Base-by-base conservation (phyloP, 2,329 filamentous ascomycete species). In the Bipolaris zeicola region DNA sequence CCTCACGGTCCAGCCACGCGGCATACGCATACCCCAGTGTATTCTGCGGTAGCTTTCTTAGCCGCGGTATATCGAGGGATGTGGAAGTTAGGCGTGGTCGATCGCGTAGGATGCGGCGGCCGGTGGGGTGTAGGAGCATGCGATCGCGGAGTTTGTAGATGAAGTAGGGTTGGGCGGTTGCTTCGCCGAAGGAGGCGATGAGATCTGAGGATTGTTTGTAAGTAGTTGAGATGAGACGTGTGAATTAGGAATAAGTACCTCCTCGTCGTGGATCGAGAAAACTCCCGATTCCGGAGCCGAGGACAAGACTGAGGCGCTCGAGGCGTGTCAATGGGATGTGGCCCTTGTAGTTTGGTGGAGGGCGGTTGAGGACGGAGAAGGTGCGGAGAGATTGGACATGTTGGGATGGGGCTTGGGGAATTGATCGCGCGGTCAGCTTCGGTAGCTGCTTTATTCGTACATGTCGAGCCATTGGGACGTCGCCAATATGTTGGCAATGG, bases 101-200 rank as follows among this genome's bases (percentile, higher is more conserved):
- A 68, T 95, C 90, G 62, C 91, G 90, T 61, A 99, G 87, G 74
- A 99, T 97, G 47, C 92, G 89, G 1, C 95, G 90, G 54, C 95
- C 95, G 0, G 91, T 96, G 1, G 91, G 83, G 63, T 88, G 82
- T 26, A 86, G 80, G 52, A 99, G 90, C 95, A 99, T 99, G 61
- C 89, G 91, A 73, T 94, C 86, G 64, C 92, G 92, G 18, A 99
- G 90, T 54, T 91, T 90, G 78, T 91, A 87, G 77, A 97, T 93
- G 80, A 98, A 97, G 83, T 92, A 96, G 11, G 95, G 95, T 8
- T 93, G 92, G 20, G 93, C 92, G 3, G 95, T 98, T 26, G 93
- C 88, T 82, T 99, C 95, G 72, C 93, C 94, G n/a, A 96, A 86
- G 33, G 92, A 86, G 33, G 95, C 95, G 67, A 99, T 96, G 65